A percentile compares a stretch with the other conserved stretches of the same genome.
Conservation (phyloP, 2,329 filamentous ascomycete species). For the Colletotrichum viniferum region DNA sequence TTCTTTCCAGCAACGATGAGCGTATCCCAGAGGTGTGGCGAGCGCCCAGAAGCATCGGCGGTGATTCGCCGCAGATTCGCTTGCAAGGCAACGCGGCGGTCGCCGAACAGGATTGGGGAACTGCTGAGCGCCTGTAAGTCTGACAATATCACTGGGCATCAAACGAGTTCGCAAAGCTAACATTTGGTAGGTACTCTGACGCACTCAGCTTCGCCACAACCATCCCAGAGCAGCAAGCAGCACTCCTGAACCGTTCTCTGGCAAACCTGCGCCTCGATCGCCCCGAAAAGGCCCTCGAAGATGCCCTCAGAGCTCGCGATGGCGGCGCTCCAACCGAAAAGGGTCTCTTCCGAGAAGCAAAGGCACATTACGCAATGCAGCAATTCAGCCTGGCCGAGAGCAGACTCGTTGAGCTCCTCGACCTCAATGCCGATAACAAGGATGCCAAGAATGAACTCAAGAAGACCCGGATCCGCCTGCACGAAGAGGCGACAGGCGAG, state of each 20-base stretch:
- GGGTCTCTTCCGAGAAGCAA: conserved; percentile 45
- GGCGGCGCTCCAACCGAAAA: conserved; percentile 39
- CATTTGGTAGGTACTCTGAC: conserved; percentile 37
- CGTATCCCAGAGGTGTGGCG: conserved; percentile 44
- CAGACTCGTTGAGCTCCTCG: conserved; percentile 35
- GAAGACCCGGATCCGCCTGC: conserved; percentile 33
- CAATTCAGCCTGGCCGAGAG: conserved; percentile 37
- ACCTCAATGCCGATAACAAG: conserved; percentile 37
- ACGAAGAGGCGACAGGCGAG: conserved; percentile 41
- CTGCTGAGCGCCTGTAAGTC: conserved; percentile 35
- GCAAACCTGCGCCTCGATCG: conserved; percentile 33
- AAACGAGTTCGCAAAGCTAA: not conserved
- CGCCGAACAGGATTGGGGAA: conserved; percentile 27
- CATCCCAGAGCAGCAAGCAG: conserved; percentile 35
- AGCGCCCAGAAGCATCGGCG: not conserved
- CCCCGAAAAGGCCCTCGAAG: conserved; percentile 32
- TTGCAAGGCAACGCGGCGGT: conserved; percentile 39
- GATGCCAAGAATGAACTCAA: conserved; percentile 31
- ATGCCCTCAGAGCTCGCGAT: conserved; percentile 26
- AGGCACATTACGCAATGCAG: conserved; percentile 47
- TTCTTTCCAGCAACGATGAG: conserved; percentile 37
- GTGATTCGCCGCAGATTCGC: conserved; percentile 25
- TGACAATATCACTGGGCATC: not conserved
- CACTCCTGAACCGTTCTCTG: conserved; percentile 40
- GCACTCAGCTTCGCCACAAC: conserved; percentile 37